Evolutionary conservation across 2,329 filamentous ascomycete species (phyloP), one percentile per base, ranked within the genome.

Genomic region (Nannizziopsis arthrosporioides): DNA sequence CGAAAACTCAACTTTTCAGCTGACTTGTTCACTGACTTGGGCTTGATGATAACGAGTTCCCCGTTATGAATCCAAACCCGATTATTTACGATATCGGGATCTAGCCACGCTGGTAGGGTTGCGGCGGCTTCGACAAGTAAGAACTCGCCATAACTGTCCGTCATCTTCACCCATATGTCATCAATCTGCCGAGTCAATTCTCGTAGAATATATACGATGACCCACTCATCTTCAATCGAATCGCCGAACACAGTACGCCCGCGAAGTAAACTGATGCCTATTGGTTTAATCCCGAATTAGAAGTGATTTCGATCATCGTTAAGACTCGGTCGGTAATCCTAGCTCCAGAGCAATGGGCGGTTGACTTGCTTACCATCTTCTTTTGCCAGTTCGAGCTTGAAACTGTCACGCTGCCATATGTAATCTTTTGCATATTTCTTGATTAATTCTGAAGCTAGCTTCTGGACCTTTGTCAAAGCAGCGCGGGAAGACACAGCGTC

Each of bases 211-310:
- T 89, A 94, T 15, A 96, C 89, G 51, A 96, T 82, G 5, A 96
- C 76, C 93, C 92, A 98, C 69, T 98, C 93, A 58, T 98, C 92
- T 60, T 94, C 90, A 3, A 96, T 81, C 0, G 88, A 92, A 65
- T 98, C 93, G 7, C 90, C 89, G 59, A 88, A 96, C 62, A 90
- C 85, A 0, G 87, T 92, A 44, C 74, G 72, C 15, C 90, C 90
- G 53, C 79, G 76, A 5, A 98, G 74, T 54, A 81, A 80, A 56
- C 69, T 73, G 42, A 65, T 61, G 2, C 69, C 71, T 73, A 54
- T 40, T 27, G 48, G 42, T 10, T 19, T n/a, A 18, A 34, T 7
- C n/a, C 9, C 4, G 12, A 17, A 36, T 12, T 30, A 14, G 9
- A 22, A 22, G 6, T 41, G 32, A 3, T 27, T 27, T 27, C 22